A percentile compares a stretch with the other conserved stretches of the same genome.
phyloP scores from a whole-genome alignment of 495 filamentous ascomycete genomes.

The Sordaria brevicollis region DNA sequence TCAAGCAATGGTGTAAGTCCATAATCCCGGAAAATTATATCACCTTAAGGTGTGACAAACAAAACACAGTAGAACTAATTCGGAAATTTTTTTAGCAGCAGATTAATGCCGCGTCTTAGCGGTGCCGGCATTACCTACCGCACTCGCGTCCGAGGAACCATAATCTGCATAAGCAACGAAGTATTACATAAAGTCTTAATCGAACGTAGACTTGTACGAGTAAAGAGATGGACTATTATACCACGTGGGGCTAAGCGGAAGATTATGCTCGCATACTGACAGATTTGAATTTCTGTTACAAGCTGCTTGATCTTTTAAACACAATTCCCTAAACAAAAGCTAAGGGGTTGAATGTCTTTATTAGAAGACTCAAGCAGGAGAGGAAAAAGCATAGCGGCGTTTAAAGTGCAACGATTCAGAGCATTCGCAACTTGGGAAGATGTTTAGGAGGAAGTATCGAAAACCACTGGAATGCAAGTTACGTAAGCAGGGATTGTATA shows the following conservation, averaged over 20 bases:
- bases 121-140: neutral
- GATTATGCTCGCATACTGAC: neutral
- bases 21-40: too few species aligned
- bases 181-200: neutral
- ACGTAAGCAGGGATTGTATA: neutral
- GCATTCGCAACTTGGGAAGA: neutral
- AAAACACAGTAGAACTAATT: neutral
- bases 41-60: too few species aligned
- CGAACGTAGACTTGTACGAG: neutral
- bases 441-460: neutral
- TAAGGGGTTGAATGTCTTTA: neutral
- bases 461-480: neutral
- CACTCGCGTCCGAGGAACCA: neutral
- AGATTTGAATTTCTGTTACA: neutral
- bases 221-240: neutral
- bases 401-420: neutral
- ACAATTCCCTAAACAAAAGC: neutral
- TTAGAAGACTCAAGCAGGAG: neutral
- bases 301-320: neutral
- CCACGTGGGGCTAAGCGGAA: neutral
- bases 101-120: neutral
- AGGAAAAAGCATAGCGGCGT: neutral
- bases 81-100: neutral
- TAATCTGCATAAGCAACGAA: neutral
- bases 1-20: neutral